Conservation (phyloP, 257 asterid species). For the Forsythia suspensa region DNA sequence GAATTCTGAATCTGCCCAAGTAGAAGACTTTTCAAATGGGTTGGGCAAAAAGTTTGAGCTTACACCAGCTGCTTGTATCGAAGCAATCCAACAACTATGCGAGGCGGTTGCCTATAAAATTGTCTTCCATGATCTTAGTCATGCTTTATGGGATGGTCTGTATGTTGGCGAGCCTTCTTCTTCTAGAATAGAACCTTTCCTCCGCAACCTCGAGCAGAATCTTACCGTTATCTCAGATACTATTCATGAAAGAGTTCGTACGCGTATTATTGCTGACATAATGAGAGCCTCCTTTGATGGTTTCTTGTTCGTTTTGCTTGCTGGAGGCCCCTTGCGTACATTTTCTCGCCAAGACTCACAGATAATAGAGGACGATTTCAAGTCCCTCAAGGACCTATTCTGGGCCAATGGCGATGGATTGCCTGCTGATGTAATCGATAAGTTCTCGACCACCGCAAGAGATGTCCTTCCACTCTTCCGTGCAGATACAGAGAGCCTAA, state of each 20-base stretch:
- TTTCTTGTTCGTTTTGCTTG: slow-evolving; percentile 77
- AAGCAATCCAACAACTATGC: slow-evolving; percentile 79
- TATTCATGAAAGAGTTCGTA: slow-evolving; percentile 71
- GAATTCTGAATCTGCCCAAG: slow-evolving; percentile 89
- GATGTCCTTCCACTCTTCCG: slow-evolving; percentile 75
- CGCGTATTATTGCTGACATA: slow-evolving; percentile 74
- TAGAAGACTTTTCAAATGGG: slow-evolving; percentile 75
- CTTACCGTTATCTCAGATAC: slow-evolving; percentile 72
- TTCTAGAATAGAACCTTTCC: slow-evolving; percentile 82
- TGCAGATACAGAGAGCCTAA: slow-evolving; percentile 69
- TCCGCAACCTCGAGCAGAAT: slow-evolving; percentile 71
- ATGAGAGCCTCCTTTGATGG: slow-evolving; percentile 95
- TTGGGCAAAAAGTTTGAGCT: slow-evolving; percentile 62
- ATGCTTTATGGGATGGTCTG: slow-evolving; percentile 66
- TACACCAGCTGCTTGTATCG: slow-evolving; percentile 78
- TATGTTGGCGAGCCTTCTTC: slow-evolving; percentile 84
- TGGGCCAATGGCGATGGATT: slow-evolving; percentile 95
- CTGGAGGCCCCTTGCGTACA: slow-evolving; percentile 86
- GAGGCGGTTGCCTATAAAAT: slow-evolving; percentile 75
- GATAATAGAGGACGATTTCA: slow-evolving; percentile 85
- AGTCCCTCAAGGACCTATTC: slow-evolving; percentile 77
- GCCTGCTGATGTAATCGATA: slow-evolving; percentile 66
- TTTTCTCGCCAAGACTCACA: slow-evolving; percentile 67
- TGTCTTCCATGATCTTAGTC: slow-evolving; percentile 75
- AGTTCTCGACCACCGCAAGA: slow-evolving; percentile 62